These are phyloP conservation scores for Penicillium frequentans DNA, from an alignment of 2,329 filamentous ascomycete genomes.

Conservation along the genomic window DNA sequence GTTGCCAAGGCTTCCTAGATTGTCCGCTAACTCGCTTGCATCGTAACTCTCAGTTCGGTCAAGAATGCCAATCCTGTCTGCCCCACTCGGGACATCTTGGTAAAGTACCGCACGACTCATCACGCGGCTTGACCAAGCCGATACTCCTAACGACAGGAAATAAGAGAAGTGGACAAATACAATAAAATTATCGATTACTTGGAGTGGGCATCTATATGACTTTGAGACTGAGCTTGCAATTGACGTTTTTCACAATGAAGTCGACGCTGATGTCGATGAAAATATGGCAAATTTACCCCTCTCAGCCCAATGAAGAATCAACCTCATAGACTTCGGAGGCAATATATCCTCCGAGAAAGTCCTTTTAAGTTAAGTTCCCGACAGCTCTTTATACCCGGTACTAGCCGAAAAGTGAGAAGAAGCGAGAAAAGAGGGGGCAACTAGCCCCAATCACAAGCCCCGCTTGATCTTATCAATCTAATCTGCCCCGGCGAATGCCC, in stretches of 20 bases:
- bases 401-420: neutral
- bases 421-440: neutral
- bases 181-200: too few species aligned
- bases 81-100: neutral
- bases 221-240: too few species aligned
- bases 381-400: neutral
- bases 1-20: neutral
- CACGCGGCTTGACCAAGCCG: neutral
- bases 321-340: neutral
- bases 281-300: neutral
- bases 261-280: too few species aligned
- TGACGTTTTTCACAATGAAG: too few species aligned
- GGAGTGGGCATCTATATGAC: fast-evolving
- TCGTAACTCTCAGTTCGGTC: neutral
- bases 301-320: neutral
- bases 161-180: too few species aligned
- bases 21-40: neutral
- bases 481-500: constrained; percentile 5
- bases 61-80: neutral
- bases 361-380: neutral
- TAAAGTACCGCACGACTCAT: neutral
- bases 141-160: too few species aligned
- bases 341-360: neutral
- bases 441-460: neutral
- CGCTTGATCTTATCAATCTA: constrained; percentile 14